A percentile compares a stretch with the other conserved stretches of the same genome.
Evolutionary conservation across 2,329 filamentous ascomycete species (phyloP).

Genomic region (Fusarium pseudocircinatum): DNA sequence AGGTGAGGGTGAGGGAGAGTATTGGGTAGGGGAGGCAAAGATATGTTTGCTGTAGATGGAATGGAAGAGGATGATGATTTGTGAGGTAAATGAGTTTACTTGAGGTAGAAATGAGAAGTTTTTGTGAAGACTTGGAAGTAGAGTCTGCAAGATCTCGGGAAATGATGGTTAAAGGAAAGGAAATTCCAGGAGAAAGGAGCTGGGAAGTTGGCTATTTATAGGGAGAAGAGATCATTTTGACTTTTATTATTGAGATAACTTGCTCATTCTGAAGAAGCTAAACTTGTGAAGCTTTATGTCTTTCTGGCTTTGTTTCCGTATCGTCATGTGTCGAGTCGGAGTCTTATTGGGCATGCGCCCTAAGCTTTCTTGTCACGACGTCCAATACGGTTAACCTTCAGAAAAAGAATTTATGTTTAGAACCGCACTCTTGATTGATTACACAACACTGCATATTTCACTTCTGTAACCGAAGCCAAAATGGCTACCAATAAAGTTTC

Average conservation of each 20-base stretch:
- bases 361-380: rapidly evolving
- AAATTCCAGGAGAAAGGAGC: rapidly evolving
- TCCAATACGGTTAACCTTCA: rapidly evolving
- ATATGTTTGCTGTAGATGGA: rapidly evolving
- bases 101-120: rapidly evolving
- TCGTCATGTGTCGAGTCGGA: rapidly evolving
- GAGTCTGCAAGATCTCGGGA: not conserved
- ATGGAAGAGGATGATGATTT: too few species aligned
- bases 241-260: rapidly evolving
- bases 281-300: rapidly evolving
- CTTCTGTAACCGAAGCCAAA: rapidly evolving
- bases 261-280: rapidly evolving
- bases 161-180: not conserved
- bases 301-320: rapidly evolving
- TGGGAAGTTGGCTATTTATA: not conserved
- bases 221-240: not conserved
- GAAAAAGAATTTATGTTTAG: rapidly evolving
- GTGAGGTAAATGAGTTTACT: rapidly evolving
- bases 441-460: rapidly evolving
- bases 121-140: not conserved
- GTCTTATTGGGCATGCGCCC: rapidly evolving
- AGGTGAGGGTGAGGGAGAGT: too few species aligned
- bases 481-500: rapidly evolving
- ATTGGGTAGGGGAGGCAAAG: not conserved
- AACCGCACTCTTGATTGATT: rapidly evolving